A percentile compares a stretch with the other conserved stretches of the same genome.
Evolutionary conservation across 108 stramenopile species (phyloP).

Genomic region (Cafeteria roenbergensis): DNA sequence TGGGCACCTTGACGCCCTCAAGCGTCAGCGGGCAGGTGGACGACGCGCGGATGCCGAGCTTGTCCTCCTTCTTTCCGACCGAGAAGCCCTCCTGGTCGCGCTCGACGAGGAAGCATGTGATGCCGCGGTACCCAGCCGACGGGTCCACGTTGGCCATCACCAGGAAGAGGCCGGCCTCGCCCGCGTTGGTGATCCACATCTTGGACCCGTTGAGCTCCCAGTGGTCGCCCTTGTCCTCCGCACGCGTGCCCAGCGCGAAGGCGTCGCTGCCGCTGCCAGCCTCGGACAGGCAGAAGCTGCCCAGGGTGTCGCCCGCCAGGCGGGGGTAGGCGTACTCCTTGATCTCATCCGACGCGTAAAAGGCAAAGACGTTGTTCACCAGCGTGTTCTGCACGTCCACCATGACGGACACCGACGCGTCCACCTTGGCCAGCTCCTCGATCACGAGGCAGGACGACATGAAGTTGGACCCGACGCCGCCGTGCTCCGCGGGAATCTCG

Average conservation of each 20-base stretch:
- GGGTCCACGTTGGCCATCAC: slow-evolving; percentile 78
- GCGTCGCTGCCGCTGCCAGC: slow-evolving; percentile 74
- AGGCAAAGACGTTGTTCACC: slow-evolving; percentile 75
- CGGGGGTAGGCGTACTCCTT: slow-evolving; percentile 64
- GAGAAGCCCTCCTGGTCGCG: slow-evolving; percentile 56
- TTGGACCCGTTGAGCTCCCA: slow-evolving; percentile 73
- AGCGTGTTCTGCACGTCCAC: slow-evolving; percentile 90
- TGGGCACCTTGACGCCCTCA: slow-evolving; percentile 65
- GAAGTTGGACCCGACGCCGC: slow-evolving; percentile 68
- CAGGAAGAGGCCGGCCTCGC: slow-evolving; percentile 68
- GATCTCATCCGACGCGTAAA: slow-evolving; percentile 64
- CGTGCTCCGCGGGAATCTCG: slow-evolving; percentile 58
- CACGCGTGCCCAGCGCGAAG: slow-evolving; percentile 74
- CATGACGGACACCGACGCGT: slow-evolving; percentile 70
- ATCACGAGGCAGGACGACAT: slow-evolving; percentile 71
- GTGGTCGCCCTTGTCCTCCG: slow-evolving; percentile 55
- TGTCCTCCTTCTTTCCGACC: slow-evolving; percentile 72
- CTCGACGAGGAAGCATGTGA: slow-evolving; percentile 82
- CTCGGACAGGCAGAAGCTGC: slow-evolving; percentile 76
- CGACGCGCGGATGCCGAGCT: slow-evolving; percentile 73
- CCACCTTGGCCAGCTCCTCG: slow-evolving; percentile 76
- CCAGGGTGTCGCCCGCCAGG: slow-evolving; percentile 64
- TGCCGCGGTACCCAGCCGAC: slow-evolving; percentile 70
- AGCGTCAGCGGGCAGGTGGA: slow-evolving; percentile 73
- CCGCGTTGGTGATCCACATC: slow-evolving; percentile 79